Base-by-base conservation (phyloP, 2,329 filamentous ascomycete genomes). In the Pseudocercospora eumusae region DNA sequence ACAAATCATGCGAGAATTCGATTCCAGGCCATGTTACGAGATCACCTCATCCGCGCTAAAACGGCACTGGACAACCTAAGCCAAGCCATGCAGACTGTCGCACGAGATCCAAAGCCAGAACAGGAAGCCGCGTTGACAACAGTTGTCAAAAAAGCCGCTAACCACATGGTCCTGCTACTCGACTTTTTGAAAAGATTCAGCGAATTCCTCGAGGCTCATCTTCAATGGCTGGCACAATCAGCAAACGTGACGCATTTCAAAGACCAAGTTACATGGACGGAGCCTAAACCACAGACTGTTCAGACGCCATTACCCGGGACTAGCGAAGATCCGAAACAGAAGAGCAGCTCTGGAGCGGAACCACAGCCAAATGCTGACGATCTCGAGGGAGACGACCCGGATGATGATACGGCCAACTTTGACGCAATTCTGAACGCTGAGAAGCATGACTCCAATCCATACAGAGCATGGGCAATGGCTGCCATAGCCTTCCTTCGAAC, bases 211-310 rank as follows among this genome's bases (percentile, higher is more conserved):
- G 36, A 45, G 40, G 15, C 56, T 10, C 56, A 57, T 47, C 36
- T 57, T 10, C 23, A 57, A 20, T 57, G 56, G 56, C 56, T 57
- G 15, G 56, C 40, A 11, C n/a, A 45, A 28, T 45, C 18, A 18
- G 56, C 56, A 20, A 20, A 47, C 13, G 56, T 57, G 9, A 20
- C n/a, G 20, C 9, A 47, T 23, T 47, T 47, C 20, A 57, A 28
- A 20, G 56, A 57, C 36, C 7, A 21, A 40, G 31, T 40, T 47
- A 57, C 56, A 47, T 57, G 56, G 56, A 23, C 11, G 9, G n/a
- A 42, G n/a, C n/a, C 36, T 13, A 42, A 42, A 9, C 7, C 10
- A 10, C 18, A n/a, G 7, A 28, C 50, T 18, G 25, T 31, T 6
- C 10, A 54, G 25, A 54, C 25, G 31, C 50, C 25, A 25, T 11